Evolutionary conservation across 805 yeast genomes (phyloP).

Genomic region (Yarrowia sp.): DNA sequence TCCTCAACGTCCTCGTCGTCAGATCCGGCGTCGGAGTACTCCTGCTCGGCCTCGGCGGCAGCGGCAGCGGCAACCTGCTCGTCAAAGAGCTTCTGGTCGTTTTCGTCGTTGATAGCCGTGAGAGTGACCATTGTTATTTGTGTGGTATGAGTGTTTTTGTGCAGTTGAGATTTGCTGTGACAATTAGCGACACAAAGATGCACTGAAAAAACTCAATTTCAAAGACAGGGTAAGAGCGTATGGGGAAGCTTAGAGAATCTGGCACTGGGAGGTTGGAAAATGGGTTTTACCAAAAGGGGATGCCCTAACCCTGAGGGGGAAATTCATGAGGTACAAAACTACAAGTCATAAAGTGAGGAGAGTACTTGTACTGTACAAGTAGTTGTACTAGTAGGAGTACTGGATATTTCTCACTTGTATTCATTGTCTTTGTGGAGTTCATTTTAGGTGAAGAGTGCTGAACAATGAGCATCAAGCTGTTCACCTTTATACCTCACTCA

Average conservation of each 20-base stretch:
- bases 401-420: too few relatives aligned
- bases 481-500: too few relatives aligned
- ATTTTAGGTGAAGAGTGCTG: too few relatives aligned
- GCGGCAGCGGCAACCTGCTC: slow-evolving; percentile 49
- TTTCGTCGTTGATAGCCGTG: slow-evolving; percentile 63
- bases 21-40: slow-evolving; percentile 62
- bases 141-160: slow-evolving; percentile 12
- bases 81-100: slow-evolving; percentile 51
- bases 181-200: slow-evolving; percentile 3
- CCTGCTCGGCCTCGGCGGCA: slow-evolving; percentile 52
- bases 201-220: slow-evolving; percentile 36
- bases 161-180: slow-evolving; percentile 19
- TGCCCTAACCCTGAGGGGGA: slow-evolving; percentile 4
- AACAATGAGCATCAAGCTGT: too few relatives aligned
- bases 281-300: neutral
- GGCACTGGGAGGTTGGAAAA: neutral
- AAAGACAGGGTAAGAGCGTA: slow-evolving; percentile 31
- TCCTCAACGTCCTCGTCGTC: slow-evolving; percentile 60
- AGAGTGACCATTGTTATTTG: slow-evolving; percentile 68
- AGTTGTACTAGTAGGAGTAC: too few relatives aligned
- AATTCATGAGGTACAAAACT: too few relatives aligned
- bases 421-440: too few relatives aligned
- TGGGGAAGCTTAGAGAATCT: slow-evolving; percentile 19
- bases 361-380: too few relatives aligned
- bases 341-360: too few relatives aligned